Evolutionary conservation across 768 basidiomycete species (phyloP), one percentile per base, ranked within the genome.

Genomic region (Calocera cornea): DNA sequence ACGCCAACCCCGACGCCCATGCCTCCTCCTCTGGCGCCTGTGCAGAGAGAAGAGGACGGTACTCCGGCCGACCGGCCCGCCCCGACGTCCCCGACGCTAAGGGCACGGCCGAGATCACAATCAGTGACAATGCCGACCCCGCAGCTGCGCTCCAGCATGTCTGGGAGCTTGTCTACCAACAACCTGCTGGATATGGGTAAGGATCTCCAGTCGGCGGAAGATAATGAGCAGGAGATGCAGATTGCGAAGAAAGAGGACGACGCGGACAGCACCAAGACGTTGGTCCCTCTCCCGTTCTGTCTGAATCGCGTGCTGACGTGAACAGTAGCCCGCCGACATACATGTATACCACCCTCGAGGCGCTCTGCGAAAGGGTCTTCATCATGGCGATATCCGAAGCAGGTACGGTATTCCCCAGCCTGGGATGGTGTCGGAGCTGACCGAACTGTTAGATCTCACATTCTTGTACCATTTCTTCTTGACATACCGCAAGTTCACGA

Each of bases 381-480:
- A 8, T 60, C 27, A 29, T 60, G 54, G 54, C 54, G 27, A 60
- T 60, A 27, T 27, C 54, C 31, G 54, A 60, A 27, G 24, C 54
- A 2, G 54, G 54, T 60, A 33, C 10, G 54, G 7, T 19, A 5
- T 33, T 19, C 31, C 22, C 31, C 27, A 10, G 10, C 54, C 14
- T 22, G 54, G 7, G 54, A 29, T 2, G 16, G 7, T 60, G 7
- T 27, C 10, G 54, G 24, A 33, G 7, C 27, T 60, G 31, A 60
- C 22, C 2, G 54, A 47, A 5, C 10, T 14, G 54, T 19, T 29
- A 60, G 54, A 60, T 22, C 22, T 60, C 27, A 60, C 54, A 60
- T 60, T 60, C 54, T 16, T 60, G 31, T 60, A 60, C 31, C 54
- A 60, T 33, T 60, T 60, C 54, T 60, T 60, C 54, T 60, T 60